phyloP scores from a whole-genome alignment of 2,329 filamentous ascomycete species.

The Coniochaeta pulveracea region DNA sequence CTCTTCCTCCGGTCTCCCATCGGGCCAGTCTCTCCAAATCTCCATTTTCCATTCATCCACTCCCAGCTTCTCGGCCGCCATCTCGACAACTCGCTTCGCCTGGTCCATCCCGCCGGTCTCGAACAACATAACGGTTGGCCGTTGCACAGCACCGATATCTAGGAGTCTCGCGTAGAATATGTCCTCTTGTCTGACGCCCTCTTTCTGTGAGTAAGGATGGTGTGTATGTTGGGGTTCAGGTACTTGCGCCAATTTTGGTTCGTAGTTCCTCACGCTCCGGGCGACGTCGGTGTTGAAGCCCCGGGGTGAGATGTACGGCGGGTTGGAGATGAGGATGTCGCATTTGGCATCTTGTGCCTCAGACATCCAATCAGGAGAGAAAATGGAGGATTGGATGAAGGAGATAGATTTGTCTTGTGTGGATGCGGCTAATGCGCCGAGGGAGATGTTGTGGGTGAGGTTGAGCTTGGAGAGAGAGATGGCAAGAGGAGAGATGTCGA shows the following conservation, averaged over 20 bases:
- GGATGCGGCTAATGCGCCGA: constrained; percentile 6
- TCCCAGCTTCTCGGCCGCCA: constrained; percentile 18
- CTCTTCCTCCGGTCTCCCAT: constrained; percentile 20
- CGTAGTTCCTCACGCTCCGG: constrained; percentile 68
- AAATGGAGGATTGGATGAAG: constrained; percentile 11
- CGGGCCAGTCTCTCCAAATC: constrained; percentile 62
- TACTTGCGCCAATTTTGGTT: constrained; percentile 73
- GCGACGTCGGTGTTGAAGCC: constrained; percentile 53
- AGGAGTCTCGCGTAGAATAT: constrained; percentile 60
- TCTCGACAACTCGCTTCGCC: constrained; percentile 47
- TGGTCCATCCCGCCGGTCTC: constrained; percentile 64
- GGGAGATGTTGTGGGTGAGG: constrained; percentile 34
- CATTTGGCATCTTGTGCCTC: constrained; percentile 12
- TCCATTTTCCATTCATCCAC: constrained; percentile 30
- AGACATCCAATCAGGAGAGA: constrained; percentile 8
- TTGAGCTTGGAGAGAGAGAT: constrained; percentile 58
- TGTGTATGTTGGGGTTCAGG: constrained; percentile 22
- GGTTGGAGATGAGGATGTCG: constrained; percentile 76
- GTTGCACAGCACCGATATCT: constrained; percentile 33
- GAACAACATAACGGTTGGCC: constrained; percentile 48
- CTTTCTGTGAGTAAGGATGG: no score
- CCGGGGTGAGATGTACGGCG: constrained; percentile 70
- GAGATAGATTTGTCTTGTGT: constrained; percentile 1
- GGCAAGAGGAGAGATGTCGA: constrained; percentile 62
- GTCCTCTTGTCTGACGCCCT: constrained; percentile 23